Conservation (phyloP, 164 flowering plant genomes). For the Macadamia tetraphylla region DNA sequence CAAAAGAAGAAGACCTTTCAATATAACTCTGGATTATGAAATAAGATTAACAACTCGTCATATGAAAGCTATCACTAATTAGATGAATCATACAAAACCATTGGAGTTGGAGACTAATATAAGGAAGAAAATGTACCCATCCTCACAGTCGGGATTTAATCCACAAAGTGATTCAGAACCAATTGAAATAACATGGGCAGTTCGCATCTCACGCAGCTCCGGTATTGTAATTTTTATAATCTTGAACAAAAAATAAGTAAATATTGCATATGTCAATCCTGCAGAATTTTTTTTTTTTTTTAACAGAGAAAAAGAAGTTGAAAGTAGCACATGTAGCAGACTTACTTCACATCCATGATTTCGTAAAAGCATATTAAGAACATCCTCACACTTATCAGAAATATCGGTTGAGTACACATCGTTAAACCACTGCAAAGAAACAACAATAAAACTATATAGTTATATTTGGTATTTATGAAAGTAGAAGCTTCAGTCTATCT, state of each 20-base stretch:
- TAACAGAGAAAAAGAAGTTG: not conserved
- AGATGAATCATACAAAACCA: not conserved
- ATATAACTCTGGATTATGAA: not conserved
- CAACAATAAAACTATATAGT: conserved; percentile 4
- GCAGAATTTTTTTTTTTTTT: not conserved
- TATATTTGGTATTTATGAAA: not conserved
- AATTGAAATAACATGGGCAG: conserved; percentile 86
- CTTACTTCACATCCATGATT: conserved; percentile 74
- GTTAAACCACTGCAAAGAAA: conserved; percentile 80
- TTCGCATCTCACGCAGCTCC: conserved; percentile 79
- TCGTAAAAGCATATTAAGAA: conserved; percentile 49
- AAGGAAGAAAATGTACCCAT: conserved; percentile 49
- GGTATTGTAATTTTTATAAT: conserved; percentile 72
- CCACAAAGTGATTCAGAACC: conserved; percentile 66
- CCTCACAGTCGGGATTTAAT: conserved; percentile 53
- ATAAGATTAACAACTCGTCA: not conserved
- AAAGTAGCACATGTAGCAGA: not conserved
- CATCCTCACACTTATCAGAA: conserved; percentile 72
- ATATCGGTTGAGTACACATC: conserved; percentile 82
- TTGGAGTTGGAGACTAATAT: not conserved
- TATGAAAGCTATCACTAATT: not conserved
- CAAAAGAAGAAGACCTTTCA: not conserved
- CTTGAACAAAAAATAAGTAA: conserved; percentile 28
- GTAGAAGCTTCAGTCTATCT: conserved; percentile 1
- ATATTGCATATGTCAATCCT: conserved; percentile 1